Percentiles rank a stretch among this genome's conserved stretches.
phyloP scores from a whole-genome alignment of 2,329 filamentous ascomycete genomes.

The Epichloe sylvatica region DNA sequence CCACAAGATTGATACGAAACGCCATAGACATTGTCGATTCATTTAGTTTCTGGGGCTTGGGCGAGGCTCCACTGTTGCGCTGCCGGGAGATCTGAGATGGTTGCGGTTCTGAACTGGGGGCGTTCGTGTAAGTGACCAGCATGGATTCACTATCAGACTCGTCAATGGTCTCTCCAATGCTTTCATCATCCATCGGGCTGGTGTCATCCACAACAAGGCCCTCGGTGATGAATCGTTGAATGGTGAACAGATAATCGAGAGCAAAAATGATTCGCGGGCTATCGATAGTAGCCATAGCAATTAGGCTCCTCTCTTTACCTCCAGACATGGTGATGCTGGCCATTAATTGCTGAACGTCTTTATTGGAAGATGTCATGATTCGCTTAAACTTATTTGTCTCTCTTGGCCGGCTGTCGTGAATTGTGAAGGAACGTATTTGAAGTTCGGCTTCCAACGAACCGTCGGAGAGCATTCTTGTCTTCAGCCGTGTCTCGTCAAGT shows the following conservation, averaged over 20 bases:
- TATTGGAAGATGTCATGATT: constrained; percentile 96
- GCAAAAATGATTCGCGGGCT: constrained; percentile 92
- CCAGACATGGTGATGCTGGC: constrained; percentile 88
- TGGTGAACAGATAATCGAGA: constrained; percentile 83
- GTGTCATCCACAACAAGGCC: constrained; percentile 52
- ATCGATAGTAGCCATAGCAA: constrained; percentile 85
- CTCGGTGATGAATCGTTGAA: constrained; percentile 68
- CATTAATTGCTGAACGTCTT: constrained; percentile 95
- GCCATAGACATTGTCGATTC: constrained; percentile 53
- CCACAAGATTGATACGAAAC: constrained; percentile 85
- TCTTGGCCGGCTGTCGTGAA: constrained; percentile 75
- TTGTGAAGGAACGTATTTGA: constrained; percentile 85
- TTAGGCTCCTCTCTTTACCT: constrained; percentile 64
- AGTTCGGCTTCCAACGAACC: constrained; percentile 85
- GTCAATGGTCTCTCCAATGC: constrained; percentile 41
- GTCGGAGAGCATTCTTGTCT: constrained; percentile 85
- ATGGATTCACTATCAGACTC: constrained; percentile 47
- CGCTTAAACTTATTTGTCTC: constrained; percentile 94
- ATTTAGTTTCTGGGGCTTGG: constrained; percentile 3
- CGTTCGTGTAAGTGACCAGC: constrained; percentile 30
- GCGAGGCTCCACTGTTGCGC: constrained; percentile 7
- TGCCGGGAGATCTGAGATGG: constrained; percentile 15
- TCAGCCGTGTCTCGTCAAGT: constrained; percentile 80
- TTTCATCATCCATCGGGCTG: constrained; percentile 35
- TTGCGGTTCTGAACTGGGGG: constrained; percentile 18